Evolutionary conservation across 1,139 yeast species (phyloP).

Genomic region (Suhomyces atakaporum): DNA sequence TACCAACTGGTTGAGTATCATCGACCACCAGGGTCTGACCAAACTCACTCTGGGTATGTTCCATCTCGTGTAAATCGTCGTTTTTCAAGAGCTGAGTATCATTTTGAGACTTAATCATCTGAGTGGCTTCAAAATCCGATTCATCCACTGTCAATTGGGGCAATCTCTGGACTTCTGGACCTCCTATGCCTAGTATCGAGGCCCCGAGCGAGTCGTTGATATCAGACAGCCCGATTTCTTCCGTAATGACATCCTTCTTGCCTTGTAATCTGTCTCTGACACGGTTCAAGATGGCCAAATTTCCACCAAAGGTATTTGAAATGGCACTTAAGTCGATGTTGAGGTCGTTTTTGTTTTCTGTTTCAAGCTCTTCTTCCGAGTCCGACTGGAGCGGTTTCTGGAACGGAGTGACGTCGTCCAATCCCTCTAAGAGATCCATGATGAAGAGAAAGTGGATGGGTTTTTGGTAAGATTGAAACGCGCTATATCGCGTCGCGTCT

Average conservation of each 20-base stretch:
- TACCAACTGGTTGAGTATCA: conserved; percentile 3
- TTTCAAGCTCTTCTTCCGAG: conserved; percentile 14
- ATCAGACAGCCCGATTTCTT: too few species aligned
- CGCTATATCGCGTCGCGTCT: background rate
- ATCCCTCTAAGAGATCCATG: conserved; percentile 26
- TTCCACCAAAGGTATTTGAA: conserved; percentile 14
- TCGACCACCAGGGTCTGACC: conserved; percentile 1
- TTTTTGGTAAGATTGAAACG: conserved; percentile 1
- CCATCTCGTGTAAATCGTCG: too few species aligned
- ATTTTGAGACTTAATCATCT: background rate
- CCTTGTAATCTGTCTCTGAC: conserved; percentile 22
- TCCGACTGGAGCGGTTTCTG: conserved; percentile 11
- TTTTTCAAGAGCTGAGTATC: too few species aligned
- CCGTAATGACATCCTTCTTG: too few species aligned
- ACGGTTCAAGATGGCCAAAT: conserved; percentile 19
- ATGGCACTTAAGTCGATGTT: conserved; percentile 18
- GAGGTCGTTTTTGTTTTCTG: conserved; percentile 15
- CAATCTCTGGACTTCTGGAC: conserved; percentile 18
- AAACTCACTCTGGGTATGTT: too few species aligned
- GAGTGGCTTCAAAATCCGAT: conserved; percentile 19
- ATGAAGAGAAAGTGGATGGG: too few species aligned
- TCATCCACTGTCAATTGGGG: conserved; percentile 36
- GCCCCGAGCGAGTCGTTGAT: conserved; percentile 11
- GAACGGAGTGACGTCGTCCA: conserved; percentile 19
- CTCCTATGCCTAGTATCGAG: conserved; percentile 16